Evolutionary conservation across 495 filamentous ascomycete species (phyloP).

Genomic region (Cryomyces minteri): DNA sequence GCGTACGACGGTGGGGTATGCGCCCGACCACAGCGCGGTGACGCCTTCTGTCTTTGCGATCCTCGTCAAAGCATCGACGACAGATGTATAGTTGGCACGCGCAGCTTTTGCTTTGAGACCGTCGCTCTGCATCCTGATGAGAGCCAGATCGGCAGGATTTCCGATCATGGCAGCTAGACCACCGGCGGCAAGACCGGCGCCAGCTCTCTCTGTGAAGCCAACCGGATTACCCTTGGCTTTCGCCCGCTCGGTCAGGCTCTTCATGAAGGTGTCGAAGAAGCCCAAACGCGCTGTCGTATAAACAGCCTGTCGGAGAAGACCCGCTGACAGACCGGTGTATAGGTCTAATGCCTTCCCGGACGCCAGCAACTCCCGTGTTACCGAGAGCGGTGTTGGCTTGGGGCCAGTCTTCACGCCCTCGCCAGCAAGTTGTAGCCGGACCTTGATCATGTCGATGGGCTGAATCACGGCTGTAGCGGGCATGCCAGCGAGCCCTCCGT

Average conservation of each 20-base stretch:
- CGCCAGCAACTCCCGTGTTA: constrained; percentile 74
- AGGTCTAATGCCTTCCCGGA: constrained; percentile 72
- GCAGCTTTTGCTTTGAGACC: constrained; percentile 68
- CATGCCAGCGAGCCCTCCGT: constrained; percentile 88
- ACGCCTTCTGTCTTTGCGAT: constrained; percentile 71
- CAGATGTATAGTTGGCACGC: constrained; percentile 81
- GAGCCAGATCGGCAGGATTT: constrained; percentile 85
- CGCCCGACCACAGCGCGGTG: constrained; percentile 70
- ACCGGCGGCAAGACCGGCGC: constrained; percentile 72
- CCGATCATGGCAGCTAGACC: constrained; percentile 88
- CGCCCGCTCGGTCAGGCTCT: constrained; percentile 39
- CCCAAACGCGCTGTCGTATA: constrained; percentile 91
- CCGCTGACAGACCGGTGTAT: constrained; percentile 86
- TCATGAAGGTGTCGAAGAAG: constrained; percentile 94
- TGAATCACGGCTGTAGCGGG: constrained; percentile 84
- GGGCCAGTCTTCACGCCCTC: constrained; percentile 69
- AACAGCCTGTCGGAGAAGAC: constrained; percentile 81
- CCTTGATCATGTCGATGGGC: constrained; percentile 97
- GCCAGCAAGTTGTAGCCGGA: constrained; percentile 86
- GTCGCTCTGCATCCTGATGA: constrained; percentile 95
- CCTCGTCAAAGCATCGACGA: constrained; percentile 63
- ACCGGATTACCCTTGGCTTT: constrained; percentile 45
- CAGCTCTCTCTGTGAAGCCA: constrained; percentile 73
- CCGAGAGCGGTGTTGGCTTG: constrained; percentile 57
- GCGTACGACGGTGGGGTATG: constrained; percentile 73